Evolutionary conservation across 345 rosid genomes (phyloP), one percentile per base, ranked within the genome.

Genomic region (Arabidopsis arenosa): DNA sequence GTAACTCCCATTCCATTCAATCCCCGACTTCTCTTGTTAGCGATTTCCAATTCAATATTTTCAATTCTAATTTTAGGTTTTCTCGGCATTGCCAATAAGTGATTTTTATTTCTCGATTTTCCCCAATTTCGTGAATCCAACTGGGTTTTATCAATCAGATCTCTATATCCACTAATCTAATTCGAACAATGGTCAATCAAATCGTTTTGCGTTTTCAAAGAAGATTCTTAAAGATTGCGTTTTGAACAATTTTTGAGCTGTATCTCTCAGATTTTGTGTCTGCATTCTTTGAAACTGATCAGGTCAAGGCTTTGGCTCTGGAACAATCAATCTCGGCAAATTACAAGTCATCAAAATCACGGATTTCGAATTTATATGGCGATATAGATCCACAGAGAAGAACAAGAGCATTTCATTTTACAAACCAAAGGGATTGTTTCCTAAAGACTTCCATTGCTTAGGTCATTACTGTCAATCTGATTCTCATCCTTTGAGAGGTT

Each of bases 401-500:
- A 76, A 72, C 61, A 89, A 79, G 51, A 70, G 87, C 33, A 83
- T 88, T 63, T 74, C 86, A 1, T 90, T 92, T 67, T 94, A 86
- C 70, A 86, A 82, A 80, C 97, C 95, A 7, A 58, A 74, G 18
- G 87, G 80, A 54, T 64, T 73, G 32, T 64, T 86, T 26, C 98
- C 98, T 44, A 75, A 82, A 62, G 90, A 92, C 30, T 92, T 85
- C 77, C 76, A 80, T 52, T 68, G 84, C 80, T 90, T 94, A 69
- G 97, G 96, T 74, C 92, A 94, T 81, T 87, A 80, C 58, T 92
- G 93, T 84, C 97, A 90, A 64, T 63, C 69, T 23, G 85, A 86
- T 70, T 68, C 80, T 60, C 72, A 69, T 68, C 91, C 94, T 53
- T 83, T 90, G 36, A 75, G 85, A 80, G 92, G 93, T 48, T 92